Percentiles rank a stretch among this genome's conserved stretches.
phyloP scores from a whole-genome alignment of 768 basidiomycete genomes.

The Dioszegia crocea region DNA sequence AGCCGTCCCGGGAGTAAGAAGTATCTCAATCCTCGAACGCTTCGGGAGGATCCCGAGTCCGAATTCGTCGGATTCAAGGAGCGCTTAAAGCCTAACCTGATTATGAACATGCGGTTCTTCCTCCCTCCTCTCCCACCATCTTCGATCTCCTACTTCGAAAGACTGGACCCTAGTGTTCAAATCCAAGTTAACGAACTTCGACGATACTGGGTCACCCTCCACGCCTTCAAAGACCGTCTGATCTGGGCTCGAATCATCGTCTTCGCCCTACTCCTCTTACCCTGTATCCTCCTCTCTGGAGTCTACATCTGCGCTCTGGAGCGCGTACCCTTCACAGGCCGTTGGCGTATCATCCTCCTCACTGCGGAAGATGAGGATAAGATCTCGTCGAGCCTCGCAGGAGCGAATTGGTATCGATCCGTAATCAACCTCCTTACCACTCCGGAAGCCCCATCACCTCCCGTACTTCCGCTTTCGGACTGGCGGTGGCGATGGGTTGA shows the following conservation, averaged over 20 bases:
- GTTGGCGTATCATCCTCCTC: constrained; percentile 81
- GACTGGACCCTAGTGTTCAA: constrained; percentile 16
- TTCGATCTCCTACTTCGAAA: constrained; percentile 20
- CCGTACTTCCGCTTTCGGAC: constrained; percentile 67
- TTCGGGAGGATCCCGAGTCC: constrained; percentile 2
- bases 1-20: neutral
- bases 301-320: constrained; percentile 42
- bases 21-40: neutral
- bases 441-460: constrained; percentile 58
- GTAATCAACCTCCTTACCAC: constrained; percentile 70
- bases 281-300: constrained; percentile 28
- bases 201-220: constrained; percentile 28
- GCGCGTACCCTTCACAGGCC: constrained; percentile 43
- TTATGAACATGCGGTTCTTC: constrained; percentile 14
- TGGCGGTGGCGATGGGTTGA: constrained; percentile 90
- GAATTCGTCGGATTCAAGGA: constrained; percentile 1
- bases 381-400: constrained; percentile 75
- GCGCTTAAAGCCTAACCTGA: neutral
- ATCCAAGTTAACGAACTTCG: constrained; percentile 27
- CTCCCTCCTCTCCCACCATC: constrained; percentile 37
- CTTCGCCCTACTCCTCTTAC: constrained; percentile 28
- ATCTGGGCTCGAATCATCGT: constrained; percentile 17
- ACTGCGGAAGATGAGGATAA: constrained; percentile 90
- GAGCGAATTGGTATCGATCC: constrained; percentile 78
- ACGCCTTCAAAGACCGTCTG: constrained; percentile 25